Evolutionary conservation across 352 stramenopile genomes (phyloP).

Genomic region (Globisporangium nagaii): DNA sequence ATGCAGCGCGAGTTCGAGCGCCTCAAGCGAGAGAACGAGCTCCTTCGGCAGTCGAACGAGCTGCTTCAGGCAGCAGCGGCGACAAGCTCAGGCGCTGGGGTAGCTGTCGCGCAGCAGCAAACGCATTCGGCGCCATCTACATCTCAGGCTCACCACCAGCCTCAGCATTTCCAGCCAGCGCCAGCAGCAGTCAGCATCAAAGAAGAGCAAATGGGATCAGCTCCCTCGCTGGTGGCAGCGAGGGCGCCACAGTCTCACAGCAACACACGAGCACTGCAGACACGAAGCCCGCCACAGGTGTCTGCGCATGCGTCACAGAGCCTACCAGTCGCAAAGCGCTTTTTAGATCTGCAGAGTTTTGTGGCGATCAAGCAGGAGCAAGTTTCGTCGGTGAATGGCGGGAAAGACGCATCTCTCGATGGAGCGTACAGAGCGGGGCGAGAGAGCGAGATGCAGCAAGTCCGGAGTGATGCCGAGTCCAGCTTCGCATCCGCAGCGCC

Average conservation of each 20-base stretch:
- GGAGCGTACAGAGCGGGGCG: background rate
- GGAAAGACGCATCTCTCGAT: background rate
- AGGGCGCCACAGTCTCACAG: too few relatives aligned
- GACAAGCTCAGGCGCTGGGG: background rate
- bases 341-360: background rate
- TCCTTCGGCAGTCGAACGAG: conserved; percentile 58
- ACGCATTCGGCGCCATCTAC: background rate
- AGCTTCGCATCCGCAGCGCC: too few relatives aligned
- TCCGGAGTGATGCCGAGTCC: background rate
- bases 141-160: background rate
- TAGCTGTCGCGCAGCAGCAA: background rate
- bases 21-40: conserved; percentile 60
- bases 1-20: conserved; percentile 59
- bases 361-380: background rate
- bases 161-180: background rate
- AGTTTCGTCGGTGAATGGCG: background rate
- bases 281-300: background rate
- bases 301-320: background rate
- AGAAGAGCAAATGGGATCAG: too few relatives aligned
- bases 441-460: background rate
- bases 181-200: background rate
- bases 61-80: conserved; percentile 32
- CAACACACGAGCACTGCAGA: background rate
- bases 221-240: background rate
- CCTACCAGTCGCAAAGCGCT: background rate